Evolutionary conservation across 805 yeast genomes (phyloP).

Genomic region (Spathaspora gorwiae): DNA sequence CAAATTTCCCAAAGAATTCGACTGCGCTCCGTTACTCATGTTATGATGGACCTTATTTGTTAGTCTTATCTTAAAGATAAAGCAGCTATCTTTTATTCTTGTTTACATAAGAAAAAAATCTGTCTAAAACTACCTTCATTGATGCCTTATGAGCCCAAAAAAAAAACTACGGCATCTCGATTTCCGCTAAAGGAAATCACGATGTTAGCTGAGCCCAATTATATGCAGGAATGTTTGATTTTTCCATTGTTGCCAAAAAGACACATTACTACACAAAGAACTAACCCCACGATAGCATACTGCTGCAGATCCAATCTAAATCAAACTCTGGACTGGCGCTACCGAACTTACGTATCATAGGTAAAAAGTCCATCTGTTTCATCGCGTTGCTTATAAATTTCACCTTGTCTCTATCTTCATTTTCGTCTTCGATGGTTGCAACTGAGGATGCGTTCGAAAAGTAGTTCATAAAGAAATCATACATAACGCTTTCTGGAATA

Average conservation of each 20-base stretch:
- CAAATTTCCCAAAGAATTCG: slow-evolving; percentile 26
- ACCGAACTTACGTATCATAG: slow-evolving; percentile 35
- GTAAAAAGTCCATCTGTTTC: slow-evolving; percentile 17
- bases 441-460: slow-evolving; percentile 14
- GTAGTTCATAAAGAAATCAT: slow-evolving; percentile 33
- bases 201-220: too few species aligned
- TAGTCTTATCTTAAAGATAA: too few species aligned
- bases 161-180: neutral
- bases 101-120: too few species aligned
- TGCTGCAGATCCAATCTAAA: slow-evolving; percentile 33
- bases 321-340: slow-evolving; percentile 20
- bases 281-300: slow-evolving; percentile 28
- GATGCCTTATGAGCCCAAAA: too few species aligned
- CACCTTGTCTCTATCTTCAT: slow-evolving; percentile 10
- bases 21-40: neutral
- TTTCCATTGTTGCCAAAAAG: too few species aligned
- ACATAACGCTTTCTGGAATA: slow-evolving; percentile 31
- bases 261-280: neutral
- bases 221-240: too few species aligned
- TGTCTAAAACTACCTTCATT: too few species aligned
- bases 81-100: too few species aligned
- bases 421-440: neutral
- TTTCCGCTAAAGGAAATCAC: too few species aligned
- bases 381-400: slow-evolving; percentile 20
- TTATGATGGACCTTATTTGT: too few species aligned